Conservation (phyloP, 768 basidiomycete genomes). For the Rubroboletus pulcherrimus region DNA sequence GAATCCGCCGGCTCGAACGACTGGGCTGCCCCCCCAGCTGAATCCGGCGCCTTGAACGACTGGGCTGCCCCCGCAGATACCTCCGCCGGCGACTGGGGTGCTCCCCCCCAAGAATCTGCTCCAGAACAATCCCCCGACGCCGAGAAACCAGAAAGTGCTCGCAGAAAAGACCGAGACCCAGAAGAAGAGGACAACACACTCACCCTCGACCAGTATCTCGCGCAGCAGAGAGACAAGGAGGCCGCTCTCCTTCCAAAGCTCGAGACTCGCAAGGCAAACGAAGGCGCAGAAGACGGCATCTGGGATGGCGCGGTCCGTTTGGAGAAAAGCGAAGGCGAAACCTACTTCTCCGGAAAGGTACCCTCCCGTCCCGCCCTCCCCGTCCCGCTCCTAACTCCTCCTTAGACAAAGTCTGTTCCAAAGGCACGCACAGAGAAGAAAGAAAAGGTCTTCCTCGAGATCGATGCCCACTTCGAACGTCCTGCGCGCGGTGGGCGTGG, state of each 20-base stretch:
- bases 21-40: slow-evolving; percentile 40
- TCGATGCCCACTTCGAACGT: slow-evolving; percentile 85
- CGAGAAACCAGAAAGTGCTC: slow-evolving; percentile 36
- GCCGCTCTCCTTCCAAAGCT: slow-evolving; percentile 64
- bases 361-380: slow-evolving; percentile 13
- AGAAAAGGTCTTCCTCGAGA: slow-evolving; percentile 89
- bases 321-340: slow-evolving; percentile 60
- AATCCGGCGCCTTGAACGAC: slow-evolving; percentile 33
- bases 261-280: slow-evolving; percentile 74
- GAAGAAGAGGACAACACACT: slow-evolving; percentile 94
- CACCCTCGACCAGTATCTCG: slow-evolving; percentile 90
- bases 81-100: slow-evolving; percentile 37
- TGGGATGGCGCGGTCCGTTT: slow-evolving; percentile 72
- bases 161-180: slow-evolving; percentile 51
- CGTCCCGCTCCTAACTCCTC: neutral
- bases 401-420: slow-evolving; percentile 58
- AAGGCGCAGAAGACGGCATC: slow-evolving; percentile 63
- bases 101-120: slow-evolving; percentile 25
- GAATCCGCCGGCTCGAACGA: slow-evolving; percentile 38
- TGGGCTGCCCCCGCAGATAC: slow-evolving; percentile 38
- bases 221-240: slow-evolving; percentile 69
- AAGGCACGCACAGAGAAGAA: slow-evolving; percentile 77
- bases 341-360: slow-evolving; percentile 92
- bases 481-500: slow-evolving; percentile 66
- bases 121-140: slow-evolving; percentile 35